Evolutionary conservation across 768 basidiomycete species (phyloP), one percentile per base, ranked within the genome.

Genomic region (Amanita molliuscula): DNA sequence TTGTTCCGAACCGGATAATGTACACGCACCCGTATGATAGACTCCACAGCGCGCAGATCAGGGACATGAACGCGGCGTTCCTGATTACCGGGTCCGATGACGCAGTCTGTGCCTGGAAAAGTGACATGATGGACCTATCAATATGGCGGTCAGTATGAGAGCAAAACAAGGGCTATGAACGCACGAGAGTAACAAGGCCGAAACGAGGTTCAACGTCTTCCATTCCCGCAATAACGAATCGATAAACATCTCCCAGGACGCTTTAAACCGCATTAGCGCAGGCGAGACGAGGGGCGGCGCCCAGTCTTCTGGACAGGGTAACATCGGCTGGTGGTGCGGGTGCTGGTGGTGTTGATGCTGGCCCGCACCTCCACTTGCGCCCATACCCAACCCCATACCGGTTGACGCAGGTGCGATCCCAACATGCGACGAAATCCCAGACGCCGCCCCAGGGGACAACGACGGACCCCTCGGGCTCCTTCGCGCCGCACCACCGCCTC

Each of bases 281-380:
- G 81, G 82, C 0, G 83, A 76, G 3, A 82, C 81, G 1, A 73
- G 63, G 2, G 76, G 63, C 1, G 70, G 62, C 0, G 73, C 71
- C 75, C 76, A 78, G 40, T 79, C 76, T 8, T 78, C 76, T 2
- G 77, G 76, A 33, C 75, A 70, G 1, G 77, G 77, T 1, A 77
- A 60, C 26, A 64, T 66, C 9, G 18, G 44, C 8, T 34, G 15
- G 9, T 45, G 29, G 29, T 29, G 10, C 3, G 11, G 31, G 31
- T 29, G 18, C 3, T 40, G 38, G 4, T 31, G 21, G 8, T 20
- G 38, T 1, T 23, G 38, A 21, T 21, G 20, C 15, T 11, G 29
- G 10, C 28, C 9, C 28, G 10, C 28, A 28, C 7, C 3, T 28
- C 28, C 23, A 13, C 10, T 11, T 11, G 28, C 31, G 16, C 28